These are phyloP conservation scores for Hippophae tibetana DNA, from an alignment of 306 rosid genomes.

Conservation along the genomic window DNA sequence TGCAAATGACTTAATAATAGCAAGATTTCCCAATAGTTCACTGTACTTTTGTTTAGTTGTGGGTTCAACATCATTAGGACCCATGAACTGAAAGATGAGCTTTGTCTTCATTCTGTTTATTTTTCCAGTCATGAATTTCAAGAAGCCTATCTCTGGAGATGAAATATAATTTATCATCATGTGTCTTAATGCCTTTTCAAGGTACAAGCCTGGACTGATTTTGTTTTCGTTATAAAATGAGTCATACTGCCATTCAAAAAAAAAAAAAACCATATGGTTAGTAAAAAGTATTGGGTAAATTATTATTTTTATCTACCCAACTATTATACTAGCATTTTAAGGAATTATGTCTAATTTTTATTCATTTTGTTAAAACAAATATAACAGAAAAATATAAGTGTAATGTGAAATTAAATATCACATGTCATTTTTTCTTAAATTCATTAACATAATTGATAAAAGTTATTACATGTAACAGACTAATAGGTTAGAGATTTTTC, in stretches of 20 bases:
- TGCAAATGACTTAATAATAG: conserved; percentile 46
- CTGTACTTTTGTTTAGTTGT: conserved; percentile 41
- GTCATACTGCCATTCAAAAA: conserved; percentile 41
- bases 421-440: too few relatives aligned
- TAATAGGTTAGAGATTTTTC: too few relatives aligned
- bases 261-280: background rate
- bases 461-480: too few relatives aligned
- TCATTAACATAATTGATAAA: too few relatives aligned
- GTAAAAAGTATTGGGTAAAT: background rate
- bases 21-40: conserved; percentile 39
- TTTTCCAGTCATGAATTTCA: conserved; percentile 42
- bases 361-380: too few relatives aligned
- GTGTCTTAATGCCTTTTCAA: conserved; percentile 18
- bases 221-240: conserved; percentile 41
- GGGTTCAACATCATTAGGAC: conserved; percentile 38
- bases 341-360: too few relatives aligned
- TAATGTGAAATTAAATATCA: too few relatives aligned
- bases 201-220: conserved; percentile 18
- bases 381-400: too few relatives aligned
- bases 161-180: conserved; percentile 40
- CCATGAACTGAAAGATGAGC: conserved; percentile 54
- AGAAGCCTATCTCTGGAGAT: conserved; percentile 61
- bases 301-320: too few relatives aligned
- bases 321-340: too few relatives aligned
- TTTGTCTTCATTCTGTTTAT: conserved; percentile 36